Evolutionary conservation across 1,284 basidiomycete genomes (phyloP).

Genomic region (Caloboletus firmus): DNA sequence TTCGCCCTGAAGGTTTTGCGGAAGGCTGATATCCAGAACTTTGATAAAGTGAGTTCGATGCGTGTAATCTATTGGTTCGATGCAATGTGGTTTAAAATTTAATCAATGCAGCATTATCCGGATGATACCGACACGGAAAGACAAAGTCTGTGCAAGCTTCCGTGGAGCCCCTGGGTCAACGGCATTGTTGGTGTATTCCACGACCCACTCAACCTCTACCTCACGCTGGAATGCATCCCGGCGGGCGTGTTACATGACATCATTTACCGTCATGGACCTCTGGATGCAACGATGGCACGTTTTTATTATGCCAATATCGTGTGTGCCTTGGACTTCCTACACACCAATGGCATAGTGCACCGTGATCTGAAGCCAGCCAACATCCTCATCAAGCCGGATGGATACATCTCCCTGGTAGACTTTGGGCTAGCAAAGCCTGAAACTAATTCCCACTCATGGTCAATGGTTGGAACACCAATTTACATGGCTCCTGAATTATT

Average conservation of each 20-base stretch:
- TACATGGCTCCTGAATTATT: conserved; percentile 77
- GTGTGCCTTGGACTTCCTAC: conserved; percentile 71
- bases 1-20: conserved; percentile 46
- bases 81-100: conserved; percentile 1
- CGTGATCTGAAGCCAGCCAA: conserved; percentile 88
- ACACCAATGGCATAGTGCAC: conserved; percentile 72
- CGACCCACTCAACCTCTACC: conserved; percentile 49
- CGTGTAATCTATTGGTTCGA: background rate
- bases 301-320: conserved; percentile 65
- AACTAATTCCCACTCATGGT: conserved; percentile 18
- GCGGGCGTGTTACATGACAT: conserved; percentile 42
- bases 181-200: conserved; percentile 45
- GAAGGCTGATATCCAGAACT: conserved; percentile 34
- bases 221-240: conserved; percentile 49
- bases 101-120: conserved; percentile 18
- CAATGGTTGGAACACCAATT: conserved; percentile 58
- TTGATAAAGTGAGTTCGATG: conserved; percentile 30
- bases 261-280: conserved; percentile 35
- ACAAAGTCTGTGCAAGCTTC: conserved; percentile 38
- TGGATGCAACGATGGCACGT: conserved; percentile 35
- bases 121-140: conserved; percentile 43
- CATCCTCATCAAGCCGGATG: conserved; percentile 64
- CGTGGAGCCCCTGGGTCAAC: conserved; percentile 54
- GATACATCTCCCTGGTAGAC: conserved; percentile 70
- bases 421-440: conserved; percentile 63